Percentiles rank a stretch among this genome's conserved stretches.
These are phyloP conservation scores for Epichloe baconii DNA, from an alignment of 2,329 filamentous ascomycete genomes.

Conservation along the genomic window DNA sequence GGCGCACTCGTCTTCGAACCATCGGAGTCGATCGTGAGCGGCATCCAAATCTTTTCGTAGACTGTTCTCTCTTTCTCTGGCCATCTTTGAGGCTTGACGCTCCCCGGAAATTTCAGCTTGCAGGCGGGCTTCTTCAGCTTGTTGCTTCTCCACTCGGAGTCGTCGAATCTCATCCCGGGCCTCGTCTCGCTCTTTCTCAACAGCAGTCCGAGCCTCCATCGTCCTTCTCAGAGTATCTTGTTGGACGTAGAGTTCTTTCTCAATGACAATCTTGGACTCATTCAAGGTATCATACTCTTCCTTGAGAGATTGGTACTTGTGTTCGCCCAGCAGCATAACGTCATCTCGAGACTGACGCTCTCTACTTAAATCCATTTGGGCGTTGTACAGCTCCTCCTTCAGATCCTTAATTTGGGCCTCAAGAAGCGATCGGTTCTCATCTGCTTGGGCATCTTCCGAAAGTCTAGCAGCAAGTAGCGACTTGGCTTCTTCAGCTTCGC, in stretches of 20 bases:
- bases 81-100: conserved; percentile 61
- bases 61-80: conserved; percentile 66
- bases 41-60: conserved; percentile 70
- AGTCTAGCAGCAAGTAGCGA: conserved; percentile 75
- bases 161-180: conserved; percentile 74
- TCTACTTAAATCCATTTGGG: conserved; percentile 77
- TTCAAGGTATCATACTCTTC: conserved; percentile 79
- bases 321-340: conserved; percentile 78
- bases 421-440: conserved; percentile 66
- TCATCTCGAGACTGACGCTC: conserved; percentile 92
- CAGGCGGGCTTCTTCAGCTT: conserved; percentile 73
- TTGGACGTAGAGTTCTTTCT: conserved; percentile 94
- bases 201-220: conserved; percentile 64
- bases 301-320: conserved; percentile 70
- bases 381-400: conserved; percentile 71
- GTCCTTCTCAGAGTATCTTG: conserved; percentile 82
- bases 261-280: conserved; percentile 90
- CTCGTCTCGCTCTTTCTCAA: conserved; percentile 81
- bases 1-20: conserved; percentile 66
- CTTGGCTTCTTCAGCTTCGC: conserved; percentile 81
- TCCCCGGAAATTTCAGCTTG: conserved; percentile 74
- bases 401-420: conserved; percentile 80
- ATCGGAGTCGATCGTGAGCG: conserved; percentile 61
- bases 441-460: conserved; percentile 77
- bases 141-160: conserved; percentile 69